phyloP scores from a whole-genome alignment of 2,329 filamentous ascomycete genomes.

The Hypoxylon sp. region DNA sequence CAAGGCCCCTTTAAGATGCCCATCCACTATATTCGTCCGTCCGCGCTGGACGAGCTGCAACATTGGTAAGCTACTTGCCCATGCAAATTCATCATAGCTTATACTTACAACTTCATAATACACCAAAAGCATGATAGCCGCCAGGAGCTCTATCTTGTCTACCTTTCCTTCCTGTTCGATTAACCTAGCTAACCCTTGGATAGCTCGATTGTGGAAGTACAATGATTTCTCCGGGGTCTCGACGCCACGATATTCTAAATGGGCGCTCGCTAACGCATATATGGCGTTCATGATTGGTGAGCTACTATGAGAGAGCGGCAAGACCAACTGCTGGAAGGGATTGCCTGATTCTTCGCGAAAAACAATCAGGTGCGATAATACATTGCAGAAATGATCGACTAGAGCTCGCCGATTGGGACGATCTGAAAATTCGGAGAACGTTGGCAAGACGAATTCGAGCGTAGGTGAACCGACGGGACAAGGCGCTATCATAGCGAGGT shows the following conservation, averaged over 20 bases:
- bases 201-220: constrained; percentile 72
- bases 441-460: constrained; percentile 67
- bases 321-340: constrained; percentile 73
- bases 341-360: constrained; percentile 74
- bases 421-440: constrained; percentile 70
- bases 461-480: constrained; percentile 59
- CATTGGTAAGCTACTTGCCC: constrained; percentile 35
- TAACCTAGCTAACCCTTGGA: constrained; percentile 69
- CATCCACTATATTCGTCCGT: constrained; percentile 71
- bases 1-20: constrained; percentile 73
- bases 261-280: constrained; percentile 86
- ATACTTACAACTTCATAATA: constrained; percentile 74
- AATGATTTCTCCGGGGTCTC: constrained; percentile 69
- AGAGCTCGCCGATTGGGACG: constrained; percentile 68
- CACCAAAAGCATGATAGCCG: constrained; percentile 72
- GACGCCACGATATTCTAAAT: constrained; percentile 77
- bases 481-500: constrained; percentile 60
- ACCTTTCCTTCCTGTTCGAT: constrained; percentile 67
- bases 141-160: constrained; percentile 71
- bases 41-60: constrained; percentile 72
- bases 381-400: constrained; percentile 75
- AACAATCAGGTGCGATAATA: constrained; percentile 75
- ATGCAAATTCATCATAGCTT: background rate
- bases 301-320: constrained; percentile 71
- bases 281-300: constrained; percentile 83